Percentiles rank a stretch among this genome's conserved stretches.
phyloP scores from a whole-genome alignment of 1,139 yeast genomes.

The Candida tropicalis region DNA sequence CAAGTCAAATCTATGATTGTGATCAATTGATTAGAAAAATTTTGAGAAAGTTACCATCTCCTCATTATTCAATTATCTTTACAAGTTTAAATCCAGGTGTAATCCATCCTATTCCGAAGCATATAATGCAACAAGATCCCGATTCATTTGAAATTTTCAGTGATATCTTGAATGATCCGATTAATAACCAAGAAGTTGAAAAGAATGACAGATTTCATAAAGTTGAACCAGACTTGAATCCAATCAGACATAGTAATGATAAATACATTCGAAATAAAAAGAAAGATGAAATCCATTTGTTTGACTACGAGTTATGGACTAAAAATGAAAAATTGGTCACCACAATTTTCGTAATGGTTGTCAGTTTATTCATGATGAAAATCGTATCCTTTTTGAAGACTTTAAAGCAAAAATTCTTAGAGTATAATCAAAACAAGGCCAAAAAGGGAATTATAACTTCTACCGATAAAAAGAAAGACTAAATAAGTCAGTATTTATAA shows the following conservation, averaged over 20 bases:
- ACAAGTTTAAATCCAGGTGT: constrained; percentile 33
- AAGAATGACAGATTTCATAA: constrained; percentile 48
- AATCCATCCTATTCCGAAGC: constrained; percentile 36
- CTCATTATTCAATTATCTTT: constrained; percentile 56
- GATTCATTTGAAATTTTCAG: constrained; percentile 45
- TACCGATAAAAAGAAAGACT: constrained; percentile 8
- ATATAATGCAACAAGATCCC: constrained; percentile 31
- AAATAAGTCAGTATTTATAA: not conserved
- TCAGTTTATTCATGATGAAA: constrained; percentile 19
- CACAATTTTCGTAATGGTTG: constrained; percentile 35
- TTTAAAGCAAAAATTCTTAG: constrained; percentile 11
- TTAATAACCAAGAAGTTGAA: constrained; percentile 54
- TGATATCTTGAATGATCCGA: constrained; percentile 47
- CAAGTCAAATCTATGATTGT: constrained; percentile 25
- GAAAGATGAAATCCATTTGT: constrained; percentile 40
- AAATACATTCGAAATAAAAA: constrained; percentile 35
- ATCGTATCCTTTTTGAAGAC: constrained; percentile 10
- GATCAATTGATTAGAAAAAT: constrained; percentile 57
- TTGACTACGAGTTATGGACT: constrained; percentile 41
- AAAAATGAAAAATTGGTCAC: constrained; percentile 42
- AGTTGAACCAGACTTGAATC: constrained; percentile 37
- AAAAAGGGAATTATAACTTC: constrained; percentile 9
- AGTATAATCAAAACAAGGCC: constrained; percentile 4
- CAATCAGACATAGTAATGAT: constrained; percentile 34
- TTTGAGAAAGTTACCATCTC: constrained; percentile 68